Percentiles rank a stretch among this genome's conserved stretches.
Conservation (phyloP, 768 basidiomycete species). For the Clitopilus hobsonii region DNA sequence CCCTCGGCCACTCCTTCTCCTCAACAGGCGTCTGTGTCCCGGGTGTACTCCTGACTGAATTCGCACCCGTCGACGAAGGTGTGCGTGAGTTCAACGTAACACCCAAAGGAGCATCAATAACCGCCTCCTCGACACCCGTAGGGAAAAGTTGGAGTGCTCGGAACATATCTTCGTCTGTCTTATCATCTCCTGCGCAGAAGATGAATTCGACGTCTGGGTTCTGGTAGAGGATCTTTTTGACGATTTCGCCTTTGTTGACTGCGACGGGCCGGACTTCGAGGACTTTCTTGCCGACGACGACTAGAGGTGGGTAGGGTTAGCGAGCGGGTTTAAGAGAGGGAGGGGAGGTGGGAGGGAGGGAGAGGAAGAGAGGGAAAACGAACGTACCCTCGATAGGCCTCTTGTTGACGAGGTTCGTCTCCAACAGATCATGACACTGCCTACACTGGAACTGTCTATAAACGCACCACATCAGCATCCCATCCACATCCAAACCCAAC, state of each 20-base stretch:
- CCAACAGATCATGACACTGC: slow-evolving; percentile 93
- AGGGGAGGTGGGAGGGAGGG: too few species aligned
- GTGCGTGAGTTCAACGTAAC: slow-evolving; percentile 25
- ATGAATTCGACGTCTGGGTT: slow-evolving; percentile 94
- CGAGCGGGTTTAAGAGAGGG: too few species aligned
- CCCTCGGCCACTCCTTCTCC: slow-evolving; percentile 22
- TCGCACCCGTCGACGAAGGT: neutral
- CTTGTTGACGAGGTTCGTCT: slow-evolving; percentile 90
- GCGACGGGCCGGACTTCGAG: slow-evolving; percentile 94
- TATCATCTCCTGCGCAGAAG: slow-evolving; percentile 98
- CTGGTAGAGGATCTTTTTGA: slow-evolving; percentile 88
- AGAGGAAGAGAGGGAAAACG: neutral
- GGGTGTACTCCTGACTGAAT: neutral
- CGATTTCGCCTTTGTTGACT: slow-evolving; percentile 98
- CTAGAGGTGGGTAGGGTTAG: slow-evolving; percentile 27
- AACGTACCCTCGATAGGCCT: slow-evolving; percentile 85
- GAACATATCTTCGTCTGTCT: slow-evolving; percentile 99
- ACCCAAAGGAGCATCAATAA: slow-evolving; percentile 56
- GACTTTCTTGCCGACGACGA: slow-evolving; percentile 97
- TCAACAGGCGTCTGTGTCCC: neutral
- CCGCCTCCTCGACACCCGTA: slow-evolving; percentile 34
- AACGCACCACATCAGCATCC: slow-evolving; percentile 3
- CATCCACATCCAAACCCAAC: neutral
- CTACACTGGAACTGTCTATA: slow-evolving; percentile 85
- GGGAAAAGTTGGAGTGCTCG: slow-evolving; percentile 71